Base-by-base conservation (phyloP, 2,329 filamentous ascomycete species). In the Cercospora beticola region DNA sequence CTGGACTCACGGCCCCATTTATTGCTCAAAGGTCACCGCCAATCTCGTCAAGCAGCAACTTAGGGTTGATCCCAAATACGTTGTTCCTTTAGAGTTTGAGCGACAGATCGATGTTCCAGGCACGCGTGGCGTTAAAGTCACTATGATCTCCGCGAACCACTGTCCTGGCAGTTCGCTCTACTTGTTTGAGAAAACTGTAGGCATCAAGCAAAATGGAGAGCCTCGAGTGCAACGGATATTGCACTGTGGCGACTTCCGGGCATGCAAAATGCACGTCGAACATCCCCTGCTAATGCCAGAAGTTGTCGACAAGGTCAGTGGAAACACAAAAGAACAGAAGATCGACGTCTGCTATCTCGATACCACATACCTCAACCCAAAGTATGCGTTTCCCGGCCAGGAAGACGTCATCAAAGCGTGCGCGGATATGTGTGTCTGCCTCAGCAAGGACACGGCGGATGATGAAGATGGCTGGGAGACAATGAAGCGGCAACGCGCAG, bases 271-370 rank as follows among this genome's bases (percentile, higher is more conserved):
- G 26, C 95, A 99, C 76, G 83, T 97, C 6, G 84, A 87, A 49
- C 95, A 99, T 80, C 91, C 93, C 1, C 84, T 95, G 0, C 83
- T 99, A 3, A 89, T 88, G 71, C 93, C 95, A 0, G 88, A 96
- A 26, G 83, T 89, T 0, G 75, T 90, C 16, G 92, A 97, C 74
- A 83, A 86, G 2, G 82, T 91, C 8, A 89, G 88, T 0, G 92
- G 92, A 1, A 91, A 91, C 78, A 83, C 82, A 1, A 89, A 85
- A 68, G 91, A 95, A 76, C 95, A 98, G 77, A 92, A 90, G 75
- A 93, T 99, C 65, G 94, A 99, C 76, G 89, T 94, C 30, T 98
- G 95, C 82, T 99, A 99, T 78, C 88, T 99, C 8, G 95, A 99
- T 78, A 99, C 95, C 0, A 99, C 95, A 0, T 99, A 99, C 78